These are phyloP conservation scores for Termitomyces sp. DNA, from an alignment of 1,284 basidiomycete genomes.

Conservation along the genomic window DNA sequence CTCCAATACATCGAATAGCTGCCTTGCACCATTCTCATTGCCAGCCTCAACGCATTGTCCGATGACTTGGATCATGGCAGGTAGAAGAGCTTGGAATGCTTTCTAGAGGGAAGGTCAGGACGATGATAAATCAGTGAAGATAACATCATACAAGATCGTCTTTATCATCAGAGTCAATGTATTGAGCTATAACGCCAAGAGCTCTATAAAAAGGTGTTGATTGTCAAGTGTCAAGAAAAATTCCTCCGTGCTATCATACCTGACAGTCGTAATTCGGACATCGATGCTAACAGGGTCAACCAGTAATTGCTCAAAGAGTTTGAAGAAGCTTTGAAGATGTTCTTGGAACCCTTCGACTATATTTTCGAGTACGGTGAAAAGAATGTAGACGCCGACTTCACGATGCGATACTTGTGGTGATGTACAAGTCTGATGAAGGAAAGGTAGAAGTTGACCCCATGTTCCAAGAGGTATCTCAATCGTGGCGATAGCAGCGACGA, in stretches of 20 bases:
- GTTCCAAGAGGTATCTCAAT: conserved; percentile 80
- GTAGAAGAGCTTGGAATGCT: conserved; percentile 87
- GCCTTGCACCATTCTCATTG: conserved; percentile 81
- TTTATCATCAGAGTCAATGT: conserved; percentile 88
- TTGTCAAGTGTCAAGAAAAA: not conserved
- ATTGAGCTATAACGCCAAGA: conserved; percentile 90
- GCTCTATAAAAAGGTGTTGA: conserved; percentile 44
- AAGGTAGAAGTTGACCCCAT: conserved; percentile 89
- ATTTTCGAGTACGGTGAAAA: conserved; percentile 90
- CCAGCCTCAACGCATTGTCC: conserved; percentile 81
- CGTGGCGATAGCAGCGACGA: conserved; percentile 90
- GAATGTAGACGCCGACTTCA: conserved; percentile 88
- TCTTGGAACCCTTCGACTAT: conserved; percentile 86
- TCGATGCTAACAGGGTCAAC: conserved; percentile 86
- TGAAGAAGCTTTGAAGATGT: conserved; percentile 77
- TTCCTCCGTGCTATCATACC: conserved; percentile 34
- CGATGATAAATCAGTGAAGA: not conserved
- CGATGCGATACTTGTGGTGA: conserved; percentile 73
- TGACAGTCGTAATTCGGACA: conserved; percentile 88
- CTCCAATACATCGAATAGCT: conserved; percentile 95
- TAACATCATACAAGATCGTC: conserved; percentile 66
- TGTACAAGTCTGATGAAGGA: conserved; percentile 77
- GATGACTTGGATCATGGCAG: conserved; percentile 87
- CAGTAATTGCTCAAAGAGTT: conserved; percentile 77
- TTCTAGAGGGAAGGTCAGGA: conserved; percentile 41